A percentile compares a stretch with the other conserved stretches of the same genome.
phyloP scores from a whole-genome alignment of 2,329 filamentous ascomycete species.

The Fonsecaea multimorphosa region DNA sequence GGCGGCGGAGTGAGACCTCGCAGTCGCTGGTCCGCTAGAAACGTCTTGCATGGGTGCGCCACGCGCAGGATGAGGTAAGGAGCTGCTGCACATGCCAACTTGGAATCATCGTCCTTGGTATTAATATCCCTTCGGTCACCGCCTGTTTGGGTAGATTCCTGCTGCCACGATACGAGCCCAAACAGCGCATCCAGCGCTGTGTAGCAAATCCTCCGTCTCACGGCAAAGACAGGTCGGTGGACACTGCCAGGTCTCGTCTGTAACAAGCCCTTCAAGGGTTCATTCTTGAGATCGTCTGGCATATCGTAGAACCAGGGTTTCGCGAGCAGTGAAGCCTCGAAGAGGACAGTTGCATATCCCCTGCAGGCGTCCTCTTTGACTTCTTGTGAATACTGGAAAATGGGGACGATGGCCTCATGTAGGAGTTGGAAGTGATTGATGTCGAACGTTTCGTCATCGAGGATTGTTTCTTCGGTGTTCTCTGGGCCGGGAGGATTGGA shows the following conservation, averaged over 20 bases:
- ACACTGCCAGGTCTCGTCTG: constrained; percentile 73
- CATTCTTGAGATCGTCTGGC: constrained; percentile 52
- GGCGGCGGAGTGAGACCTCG: constrained; percentile 89
- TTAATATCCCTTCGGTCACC: neutral
- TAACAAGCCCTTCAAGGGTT: constrained; percentile 68
- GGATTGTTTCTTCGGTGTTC: constrained; percentile 50
- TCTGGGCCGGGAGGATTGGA: constrained; percentile 47
- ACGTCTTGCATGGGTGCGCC: constrained; percentile 79
- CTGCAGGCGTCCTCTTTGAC: constrained; percentile 61
- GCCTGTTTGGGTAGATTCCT: neutral
- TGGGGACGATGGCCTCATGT: constrained; percentile 52
- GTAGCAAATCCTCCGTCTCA: constrained; percentile 76
- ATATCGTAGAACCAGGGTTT: constrained; percentile 67
- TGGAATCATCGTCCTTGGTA: constrained; percentile 20
- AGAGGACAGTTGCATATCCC: constrained; percentile 75
- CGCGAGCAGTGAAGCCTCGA: constrained; percentile 82
- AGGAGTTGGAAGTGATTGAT: constrained; percentile 74
- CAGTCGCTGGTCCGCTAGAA: constrained; percentile 89
- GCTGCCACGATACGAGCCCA: constrained; percentile 58
- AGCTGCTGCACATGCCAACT: constrained; percentile 74
- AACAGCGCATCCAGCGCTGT: constrained; percentile 81
- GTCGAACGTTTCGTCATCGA: constrained; percentile 79
- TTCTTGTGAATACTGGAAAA: constrained; percentile 57
- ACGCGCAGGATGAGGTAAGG: constrained; percentile 83
- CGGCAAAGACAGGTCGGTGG: constrained; percentile 67